Base-by-base conservation (phyloP, 768 basidiomycete species). In the Suillus spraguei region DNA sequence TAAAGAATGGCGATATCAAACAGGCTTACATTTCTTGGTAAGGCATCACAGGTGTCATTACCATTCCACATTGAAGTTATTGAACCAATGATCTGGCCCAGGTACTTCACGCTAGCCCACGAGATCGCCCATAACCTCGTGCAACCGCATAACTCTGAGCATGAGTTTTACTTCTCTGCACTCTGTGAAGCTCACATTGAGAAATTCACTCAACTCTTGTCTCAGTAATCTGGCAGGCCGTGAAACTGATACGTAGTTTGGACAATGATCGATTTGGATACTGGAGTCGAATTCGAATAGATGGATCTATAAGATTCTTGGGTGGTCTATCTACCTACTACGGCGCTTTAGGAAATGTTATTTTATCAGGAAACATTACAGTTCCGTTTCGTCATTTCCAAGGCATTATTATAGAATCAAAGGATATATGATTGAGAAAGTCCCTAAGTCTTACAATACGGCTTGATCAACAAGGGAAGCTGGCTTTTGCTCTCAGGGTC, bases 71-170 rank as follows among this genome's bases (percentile, higher is more conserved):
- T 16, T 53, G 22, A 28, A 28, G 24, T 9, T 63, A 41, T 33
- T 42, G 38, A 13, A 41, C 38, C 58, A 24, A 38, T 44, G 22
- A 60, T 24, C 33, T 28, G 39, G 4, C 24, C 9, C 66, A 91
- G 91, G 92, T 99, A 90, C 75, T 94, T 96, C 70, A 89, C 91
- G 1, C 82, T 97, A 16, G 95, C 96, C 0, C 97, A 97, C 72
- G 95, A 95, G 71, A 91, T 95, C 67, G 93, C 93, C 10, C 95
- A 98, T 76, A 98, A 97, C 70, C 79, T 97, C 2, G 89, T 96
- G 17, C 82, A 87, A 47, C 85, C 87, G 0, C 96, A 97, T 69
- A 95, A 97, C 73, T 88, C 92, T 1, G 90, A 95, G 71, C 95
- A 97, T 67, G 94, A 95, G 66, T 98, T 97, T 74, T 97, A 94